These are phyloP conservation scores for Mycosphaerella sp. DNA, from an alignment of 2,329 filamentous ascomycete genomes.

Conservation along the genomic window DNA sequence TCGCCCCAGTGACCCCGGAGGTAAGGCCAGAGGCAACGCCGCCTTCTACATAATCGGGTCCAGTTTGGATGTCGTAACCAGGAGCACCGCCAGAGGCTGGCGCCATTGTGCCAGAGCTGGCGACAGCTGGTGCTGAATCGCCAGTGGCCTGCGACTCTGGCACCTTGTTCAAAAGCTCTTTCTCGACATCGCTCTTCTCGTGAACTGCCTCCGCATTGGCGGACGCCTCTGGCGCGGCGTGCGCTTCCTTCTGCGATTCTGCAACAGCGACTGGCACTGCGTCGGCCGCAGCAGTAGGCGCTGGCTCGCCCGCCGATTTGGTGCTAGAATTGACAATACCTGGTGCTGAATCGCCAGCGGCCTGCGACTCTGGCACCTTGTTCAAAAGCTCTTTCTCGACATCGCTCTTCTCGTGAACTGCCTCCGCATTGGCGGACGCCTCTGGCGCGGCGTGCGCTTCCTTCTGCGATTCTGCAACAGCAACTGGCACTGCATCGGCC, in stretches of 20 bases:
- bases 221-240: constrained; percentile 61
- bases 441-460: constrained; percentile 52
- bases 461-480: constrained; percentile 22
- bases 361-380: constrained; percentile 44
- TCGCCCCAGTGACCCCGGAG: not conserved
- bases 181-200: constrained; percentile 69
- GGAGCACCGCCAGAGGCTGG: not conserved
- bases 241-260: constrained; percentile 28
- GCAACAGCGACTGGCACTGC: not conserved
- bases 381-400: constrained; percentile 68
- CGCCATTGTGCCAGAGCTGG: constrained; percentile 31
- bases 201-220: constrained; percentile 60
- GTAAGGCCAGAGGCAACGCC: not conserved
- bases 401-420: constrained; percentile 67
- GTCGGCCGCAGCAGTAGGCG: not conserved
- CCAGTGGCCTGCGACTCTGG: constrained; percentile 37
- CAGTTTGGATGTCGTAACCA: not conserved
- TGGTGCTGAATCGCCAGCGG: constrained; percentile 42
- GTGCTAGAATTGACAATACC: constrained; percentile 35
- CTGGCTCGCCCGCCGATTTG: constrained; percentile 12
- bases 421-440: constrained; percentile 60
- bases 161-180: constrained; percentile 62
- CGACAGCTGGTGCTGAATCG: constrained; percentile 40
- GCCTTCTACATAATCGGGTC: not conserved
- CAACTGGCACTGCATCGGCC: not conserved